Evolutionary conservation across 1,284 basidiomycete species (phyloP).

Genomic region (Boletus chippewaensis): DNA sequence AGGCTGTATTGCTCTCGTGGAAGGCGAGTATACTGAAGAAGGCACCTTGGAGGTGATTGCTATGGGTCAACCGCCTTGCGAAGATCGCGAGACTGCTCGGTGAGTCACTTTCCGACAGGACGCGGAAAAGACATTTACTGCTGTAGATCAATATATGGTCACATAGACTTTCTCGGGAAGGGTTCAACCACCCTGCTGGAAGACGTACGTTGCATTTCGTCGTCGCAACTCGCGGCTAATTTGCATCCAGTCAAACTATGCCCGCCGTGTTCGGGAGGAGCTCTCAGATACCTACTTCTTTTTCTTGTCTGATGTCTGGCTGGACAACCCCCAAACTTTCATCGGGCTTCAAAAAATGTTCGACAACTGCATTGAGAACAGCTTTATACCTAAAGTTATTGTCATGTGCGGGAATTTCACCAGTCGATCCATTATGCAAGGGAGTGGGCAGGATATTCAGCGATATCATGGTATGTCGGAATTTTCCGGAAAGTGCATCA

Average conservation of each 20-base stretch:
- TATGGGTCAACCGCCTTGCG: conserved; percentile 95
- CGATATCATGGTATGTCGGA: conserved; percentile 68
- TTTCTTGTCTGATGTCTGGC: conserved; percentile 89
- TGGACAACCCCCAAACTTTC: conserved; percentile 86
- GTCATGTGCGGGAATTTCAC: conserved; percentile 96
- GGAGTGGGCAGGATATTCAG: conserved; percentile 71
- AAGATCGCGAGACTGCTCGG: conserved; percentile 77
- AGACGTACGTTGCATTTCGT: conserved; percentile 55
- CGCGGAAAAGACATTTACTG: conserved; percentile 4
- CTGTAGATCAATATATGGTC: conserved; percentile 79
- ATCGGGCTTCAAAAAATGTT: conserved; percentile 79
- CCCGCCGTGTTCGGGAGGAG: conserved; percentile 57
- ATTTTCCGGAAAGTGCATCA: not conserved
- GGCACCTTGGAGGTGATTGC: conserved; percentile 85
- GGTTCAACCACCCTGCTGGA: conserved; percentile 89
- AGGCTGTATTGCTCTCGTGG: conserved; percentile 90
- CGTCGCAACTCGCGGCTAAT: conserved; percentile 2
- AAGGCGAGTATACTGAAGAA: conserved; percentile 94
- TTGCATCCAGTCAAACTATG: conserved; percentile 46
- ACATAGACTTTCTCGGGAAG: conserved; percentile 91
- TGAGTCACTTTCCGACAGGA: conserved; percentile 31
- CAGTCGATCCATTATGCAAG: conserved; percentile 71
- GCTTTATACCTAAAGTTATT: conserved; percentile 80
- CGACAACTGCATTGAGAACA: conserved; percentile 86
- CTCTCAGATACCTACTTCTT: conserved; percentile 82